Base-by-base conservation (phyloP, 1,284 basidiomycete species). In the Microstroma glucosiphilum region DNA sequence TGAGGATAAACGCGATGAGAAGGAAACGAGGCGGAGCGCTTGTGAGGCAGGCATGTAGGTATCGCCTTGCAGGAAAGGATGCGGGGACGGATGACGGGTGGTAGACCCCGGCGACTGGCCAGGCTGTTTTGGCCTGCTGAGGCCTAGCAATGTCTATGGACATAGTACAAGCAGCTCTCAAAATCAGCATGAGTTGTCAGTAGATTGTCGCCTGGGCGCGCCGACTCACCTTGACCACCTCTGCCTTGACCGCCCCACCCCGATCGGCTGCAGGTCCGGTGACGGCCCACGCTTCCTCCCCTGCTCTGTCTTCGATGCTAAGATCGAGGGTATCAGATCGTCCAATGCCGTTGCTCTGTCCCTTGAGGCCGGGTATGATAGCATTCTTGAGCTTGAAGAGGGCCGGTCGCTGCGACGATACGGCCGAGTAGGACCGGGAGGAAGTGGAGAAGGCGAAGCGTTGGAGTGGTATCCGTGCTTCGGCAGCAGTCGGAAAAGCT, bases 231-330 rank as follows among this genome's bases (percentile, higher is more conserved):
- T 67, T 62, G 19, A 71, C 57, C 46, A 76, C 57, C n/a, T 63
- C 57, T n/a, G 58, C 51, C 25, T 72, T 65, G 1, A 72, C 68
- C 1, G 61, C 59, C 3, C 71, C 72, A 42, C 71, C 74, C 42
- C 56, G 48, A 43, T 75, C 72, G 17, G 67, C 65, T 4, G 74
- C 67, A 0, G 74, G 74, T 0, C 64, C 69, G 37, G 73, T 62
- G 62, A 76, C 67, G n/a, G 72, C 72, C 74, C 74, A 76, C 59
- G 69, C 70, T 61, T 76, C 71, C 12, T 65, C 57, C 6, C 54
- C 21, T 23, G 60, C 72, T 0, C 11, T 11, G 40, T 76, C 72
- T 12, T 63, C 37, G 26, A 76, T 63, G 7, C 13, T 25, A 21
- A 54, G 51, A 26, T 25, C 21, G 51, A 54, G 51, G 13, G 51